phyloP scores from a whole-genome alignment of 106 monocot species.

The Cymbidium sinense region DNA sequence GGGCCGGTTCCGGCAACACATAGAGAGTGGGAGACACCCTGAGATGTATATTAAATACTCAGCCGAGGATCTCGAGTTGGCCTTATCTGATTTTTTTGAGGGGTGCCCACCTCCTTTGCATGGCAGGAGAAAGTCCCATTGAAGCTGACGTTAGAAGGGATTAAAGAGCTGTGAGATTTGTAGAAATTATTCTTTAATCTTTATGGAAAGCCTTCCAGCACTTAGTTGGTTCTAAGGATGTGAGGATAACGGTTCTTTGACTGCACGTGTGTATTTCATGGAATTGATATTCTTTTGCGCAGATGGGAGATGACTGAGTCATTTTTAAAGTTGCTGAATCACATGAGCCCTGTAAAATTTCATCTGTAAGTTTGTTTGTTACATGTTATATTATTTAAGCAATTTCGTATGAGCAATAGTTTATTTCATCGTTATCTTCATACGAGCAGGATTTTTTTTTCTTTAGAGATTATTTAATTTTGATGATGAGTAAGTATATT shows the following conservation, averaged over 20 bases:
- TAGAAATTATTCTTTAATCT: conserved; percentile 5
- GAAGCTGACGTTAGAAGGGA: background rate
- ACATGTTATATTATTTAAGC: background rate
- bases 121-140: conserved; percentile 35
- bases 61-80: conserved; percentile 78
- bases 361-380: conserved; percentile 1
- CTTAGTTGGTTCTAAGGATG: background rate
- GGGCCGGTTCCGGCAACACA: conserved; percentile 80
- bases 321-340: background rate
- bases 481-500: too few relatives aligned
- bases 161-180: conserved; percentile 14
- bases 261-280: too few relatives aligned
- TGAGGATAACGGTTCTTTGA: background rate
- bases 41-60: conserved; percentile 94
- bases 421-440: background rate
- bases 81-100: conserved; percentile 80
- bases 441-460: background rate
- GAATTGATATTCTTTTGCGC: background rate
- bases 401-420: background rate
- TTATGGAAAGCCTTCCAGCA: background rate
- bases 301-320: background rate
- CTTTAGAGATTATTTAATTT: too few relatives aligned
- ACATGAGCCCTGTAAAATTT: conserved; percentile 2
- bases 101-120: conserved; percentile 43
- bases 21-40: conserved; percentile 75